Conservation (phyloP, 2,329 filamentous ascomycete species). For the Fusarium luffae region DNA sequence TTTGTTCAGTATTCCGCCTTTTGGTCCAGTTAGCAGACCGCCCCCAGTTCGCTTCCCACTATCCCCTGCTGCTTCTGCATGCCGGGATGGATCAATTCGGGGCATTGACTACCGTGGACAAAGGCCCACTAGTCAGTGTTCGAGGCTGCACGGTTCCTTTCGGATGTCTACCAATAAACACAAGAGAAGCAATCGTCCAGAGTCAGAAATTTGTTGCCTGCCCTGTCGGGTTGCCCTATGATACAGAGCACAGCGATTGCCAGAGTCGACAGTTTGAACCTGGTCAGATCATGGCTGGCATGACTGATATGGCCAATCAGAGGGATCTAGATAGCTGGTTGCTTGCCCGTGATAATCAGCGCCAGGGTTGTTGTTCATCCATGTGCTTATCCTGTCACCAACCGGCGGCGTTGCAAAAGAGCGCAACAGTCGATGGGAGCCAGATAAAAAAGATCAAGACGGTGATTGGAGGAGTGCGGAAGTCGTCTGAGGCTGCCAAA, state of each 20-base stretch:
- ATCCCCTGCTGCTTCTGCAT: constrained; percentile 6
- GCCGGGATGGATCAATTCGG: background rate
- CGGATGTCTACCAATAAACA: constrained; percentile 2
- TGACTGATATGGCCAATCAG: background rate
- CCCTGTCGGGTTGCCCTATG: background rate
- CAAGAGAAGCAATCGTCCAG: background rate
- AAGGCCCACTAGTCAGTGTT: background rate
- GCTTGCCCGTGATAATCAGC: constrained; percentile 4
- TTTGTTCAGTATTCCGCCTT: constrained; percentile 17
- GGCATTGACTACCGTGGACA: constrained; percentile 7
- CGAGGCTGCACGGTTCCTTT: constrained; percentile 2
- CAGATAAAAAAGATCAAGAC: constrained; percentile 4
- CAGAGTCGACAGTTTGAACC: background rate
- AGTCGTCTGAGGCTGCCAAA: background rate
- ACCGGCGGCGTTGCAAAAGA: constrained; percentile 7
- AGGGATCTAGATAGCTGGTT: background rate
- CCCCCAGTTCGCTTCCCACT: constrained; percentile 5
- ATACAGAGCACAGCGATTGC: background rate
- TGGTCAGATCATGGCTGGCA: background rate
- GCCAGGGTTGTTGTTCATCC: background rate
- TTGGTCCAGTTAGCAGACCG: constrained; percentile 1
- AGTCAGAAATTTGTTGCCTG: background rate
- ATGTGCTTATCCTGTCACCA: constrained; percentile 12
- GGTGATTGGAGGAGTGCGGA: constrained; percentile 9
- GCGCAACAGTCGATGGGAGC: background rate